These are phyloP conservation scores for Bathelium albidoporum DNA, from an alignment of 495 filamentous ascomycete species.

Conservation along the genomic window DNA sequence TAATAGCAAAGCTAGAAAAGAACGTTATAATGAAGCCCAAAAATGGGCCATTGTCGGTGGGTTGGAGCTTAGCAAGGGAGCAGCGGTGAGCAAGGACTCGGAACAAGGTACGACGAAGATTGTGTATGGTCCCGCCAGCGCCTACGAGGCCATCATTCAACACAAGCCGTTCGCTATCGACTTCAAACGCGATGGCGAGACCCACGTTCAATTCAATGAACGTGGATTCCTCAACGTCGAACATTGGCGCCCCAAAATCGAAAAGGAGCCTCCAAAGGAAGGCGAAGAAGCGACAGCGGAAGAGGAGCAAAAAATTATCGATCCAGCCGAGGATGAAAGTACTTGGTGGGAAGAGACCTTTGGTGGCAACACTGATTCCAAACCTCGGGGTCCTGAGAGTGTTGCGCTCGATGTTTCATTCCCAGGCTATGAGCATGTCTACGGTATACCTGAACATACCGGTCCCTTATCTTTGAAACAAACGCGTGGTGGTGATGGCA, in stretches of 20 bases:
- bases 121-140: constrained; percentile 64
- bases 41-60: constrained; percentile 82
- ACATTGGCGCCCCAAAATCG: constrained; percentile 87
- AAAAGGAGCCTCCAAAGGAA: constrained; percentile 48
- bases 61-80: constrained; percentile 54
- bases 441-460: constrained; percentile 89
- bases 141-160: constrained; percentile 69
- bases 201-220: constrained; percentile 82
- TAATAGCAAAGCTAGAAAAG: constrained; percentile 73
- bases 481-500: constrained; percentile 76
- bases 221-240: constrained; percentile 82
- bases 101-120: constrained; percentile 62
- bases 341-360: constrained; percentile 98
- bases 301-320: constrained; percentile 28
- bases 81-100: constrained; percentile 46
- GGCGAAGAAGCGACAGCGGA: constrained; percentile 38
- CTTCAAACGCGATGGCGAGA: constrained; percentile 70
- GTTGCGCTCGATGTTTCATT: constrained; percentile 86
- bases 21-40: constrained; percentile 84
- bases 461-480: constrained; percentile 78
- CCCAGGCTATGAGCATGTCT: constrained; percentile 83
- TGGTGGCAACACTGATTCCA: constrained; percentile 85
- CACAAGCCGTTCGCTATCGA: constrained; percentile 75
- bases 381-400: constrained; percentile 83
- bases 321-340: constrained; percentile 55